These are phyloP conservation scores for Deinandra increscens DNA, from an alignment of 129 eudicot species.

Conservation along the genomic window DNA sequence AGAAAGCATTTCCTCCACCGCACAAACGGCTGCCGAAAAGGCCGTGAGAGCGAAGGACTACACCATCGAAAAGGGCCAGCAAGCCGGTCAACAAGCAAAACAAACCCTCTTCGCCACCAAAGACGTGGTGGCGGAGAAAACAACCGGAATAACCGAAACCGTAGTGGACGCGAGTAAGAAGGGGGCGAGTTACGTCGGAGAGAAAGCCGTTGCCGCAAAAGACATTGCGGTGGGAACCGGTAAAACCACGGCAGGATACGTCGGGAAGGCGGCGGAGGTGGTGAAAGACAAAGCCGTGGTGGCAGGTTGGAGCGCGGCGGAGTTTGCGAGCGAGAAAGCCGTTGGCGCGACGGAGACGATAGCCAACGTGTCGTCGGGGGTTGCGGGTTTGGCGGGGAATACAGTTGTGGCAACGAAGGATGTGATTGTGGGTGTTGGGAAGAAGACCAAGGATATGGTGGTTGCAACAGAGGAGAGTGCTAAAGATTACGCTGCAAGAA, in stretches of 20 bases:
- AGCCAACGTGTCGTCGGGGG: conserved; percentile 49
- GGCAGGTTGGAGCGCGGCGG: conserved; percentile 59
- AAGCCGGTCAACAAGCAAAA: too few relatives aligned
- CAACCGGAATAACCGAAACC: conserved; percentile 29
- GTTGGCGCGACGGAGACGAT: conserved; percentile 55
- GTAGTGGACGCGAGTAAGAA: conserved; percentile 30
- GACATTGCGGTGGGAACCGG: conserved; percentile 48
- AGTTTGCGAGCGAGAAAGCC: conserved; percentile 37
- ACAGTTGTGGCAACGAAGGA: conserved; percentile 52
- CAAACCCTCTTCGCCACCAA: neutral
- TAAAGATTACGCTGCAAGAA: conserved; percentile 65
- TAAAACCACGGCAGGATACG: conserved; percentile 58
- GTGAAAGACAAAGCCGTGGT: conserved; percentile 59
- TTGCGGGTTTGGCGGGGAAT: conserved; percentile 50
- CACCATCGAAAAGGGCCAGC: conserved; percentile 2
- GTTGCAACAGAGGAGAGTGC: conserved; percentile 58
- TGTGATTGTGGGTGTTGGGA: conserved; percentile 44
- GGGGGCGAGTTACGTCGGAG: conserved; percentile 32
- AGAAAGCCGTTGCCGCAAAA: conserved; percentile 55
- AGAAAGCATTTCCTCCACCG: conserved; percentile 20
- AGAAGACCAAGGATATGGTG: conserved; percentile 47
- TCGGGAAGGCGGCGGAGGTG: conserved; percentile 43
- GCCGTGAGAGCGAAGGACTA: conserved; percentile 11
- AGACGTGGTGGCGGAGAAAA: conserved; percentile 37
- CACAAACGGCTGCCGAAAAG: conserved; percentile 18